Evolutionary conservation across 2,329 filamentous ascomycete genomes (phyloP).

Genomic region (Ophiobolus disseminans): DNA sequence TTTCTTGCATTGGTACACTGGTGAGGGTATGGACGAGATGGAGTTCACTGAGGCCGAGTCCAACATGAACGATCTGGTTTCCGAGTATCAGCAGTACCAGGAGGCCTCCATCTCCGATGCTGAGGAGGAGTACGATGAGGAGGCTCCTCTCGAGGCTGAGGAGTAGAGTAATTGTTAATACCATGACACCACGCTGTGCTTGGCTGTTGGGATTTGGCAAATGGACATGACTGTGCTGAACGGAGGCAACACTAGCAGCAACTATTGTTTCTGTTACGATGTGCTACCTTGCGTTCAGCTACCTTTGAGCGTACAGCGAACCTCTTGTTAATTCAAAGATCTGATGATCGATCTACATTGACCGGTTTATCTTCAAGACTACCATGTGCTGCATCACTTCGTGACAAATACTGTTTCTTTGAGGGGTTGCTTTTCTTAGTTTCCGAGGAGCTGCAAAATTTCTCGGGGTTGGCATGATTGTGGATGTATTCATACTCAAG

Average conservation of each 20-base stretch:
- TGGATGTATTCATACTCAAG: too few relatives aligned
- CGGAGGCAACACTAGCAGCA: background rate
- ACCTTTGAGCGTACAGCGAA: constrained; percentile 36
- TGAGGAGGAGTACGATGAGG: constrained; percentile 94
- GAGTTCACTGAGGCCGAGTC: constrained; percentile 99
- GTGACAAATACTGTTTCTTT: too few relatives aligned
- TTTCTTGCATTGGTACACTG: constrained; percentile 99
- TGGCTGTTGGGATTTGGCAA: constrained; percentile 24
- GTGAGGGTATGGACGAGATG: constrained; percentile 99
- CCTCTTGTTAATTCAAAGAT: constrained; percentile 47
- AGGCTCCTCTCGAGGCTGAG: constrained; percentile 75
- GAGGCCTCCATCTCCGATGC: constrained; percentile 97
- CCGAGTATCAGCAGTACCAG: constrained; percentile 99
- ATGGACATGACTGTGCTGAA: constrained; percentile 6
- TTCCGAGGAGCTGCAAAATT: too few relatives aligned
- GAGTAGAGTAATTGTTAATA: constrained; percentile 53
- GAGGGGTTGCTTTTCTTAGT: too few relatives aligned
- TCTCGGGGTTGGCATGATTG: too few relatives aligned
- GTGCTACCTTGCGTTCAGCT: constrained; percentile 36
- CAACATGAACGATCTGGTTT: constrained; percentile 99
- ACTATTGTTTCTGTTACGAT: constrained; percentile 3
- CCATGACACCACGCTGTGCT: constrained; percentile 23
- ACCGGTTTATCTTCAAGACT: too few relatives aligned
- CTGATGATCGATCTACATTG: constrained; percentile 34
- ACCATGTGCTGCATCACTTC: too few relatives aligned